Evolutionary conservation across 208 protist species (phyloP).

Genomic region (Crithidia thermophila): DNA sequence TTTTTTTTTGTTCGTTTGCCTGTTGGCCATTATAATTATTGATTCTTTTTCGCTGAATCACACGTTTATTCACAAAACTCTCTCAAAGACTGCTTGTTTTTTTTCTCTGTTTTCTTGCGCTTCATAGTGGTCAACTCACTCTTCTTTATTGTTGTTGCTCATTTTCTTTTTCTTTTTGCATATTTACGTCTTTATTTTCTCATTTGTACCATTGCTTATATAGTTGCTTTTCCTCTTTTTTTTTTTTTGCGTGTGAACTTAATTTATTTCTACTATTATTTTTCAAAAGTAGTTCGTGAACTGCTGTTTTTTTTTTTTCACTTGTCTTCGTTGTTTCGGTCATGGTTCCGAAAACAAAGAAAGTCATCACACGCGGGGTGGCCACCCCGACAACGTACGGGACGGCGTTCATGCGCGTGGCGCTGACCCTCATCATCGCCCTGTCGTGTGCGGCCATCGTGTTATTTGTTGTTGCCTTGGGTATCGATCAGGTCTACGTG

Average conservation of each 20-base stretch:
- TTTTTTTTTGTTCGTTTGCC: too few species aligned
- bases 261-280: conserved; percentile 12
- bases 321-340: background rate
- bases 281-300: conserved; percentile 12
- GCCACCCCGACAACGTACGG: conserved; percentile 4
- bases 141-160: background rate
- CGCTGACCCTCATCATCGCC: background rate
- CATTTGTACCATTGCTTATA: conserved; percentile 11
- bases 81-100: background rate
- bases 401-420: conserved; percentile 11
- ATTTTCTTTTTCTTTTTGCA: background rate
- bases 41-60: too few species aligned
- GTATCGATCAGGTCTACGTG: conserved; percentile 11
- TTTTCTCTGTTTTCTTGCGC: conserved; percentile 5
- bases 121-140: too few species aligned
- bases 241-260: conserved; percentile 9
- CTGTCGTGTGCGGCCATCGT: conserved; percentile 4
- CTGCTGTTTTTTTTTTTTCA: background rate
- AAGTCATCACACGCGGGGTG: background rate
- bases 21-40: too few species aligned
- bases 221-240: conserved; percentile 15
- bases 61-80: too few species aligned
- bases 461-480: conserved; percentile 6
- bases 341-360: background rate
- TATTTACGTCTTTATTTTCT: background rate